These are phyloP conservation scores for Cercospora nicotianae DNA, from an alignment of 2,329 filamentous ascomycete genomes.

Conservation along the genomic window DNA sequence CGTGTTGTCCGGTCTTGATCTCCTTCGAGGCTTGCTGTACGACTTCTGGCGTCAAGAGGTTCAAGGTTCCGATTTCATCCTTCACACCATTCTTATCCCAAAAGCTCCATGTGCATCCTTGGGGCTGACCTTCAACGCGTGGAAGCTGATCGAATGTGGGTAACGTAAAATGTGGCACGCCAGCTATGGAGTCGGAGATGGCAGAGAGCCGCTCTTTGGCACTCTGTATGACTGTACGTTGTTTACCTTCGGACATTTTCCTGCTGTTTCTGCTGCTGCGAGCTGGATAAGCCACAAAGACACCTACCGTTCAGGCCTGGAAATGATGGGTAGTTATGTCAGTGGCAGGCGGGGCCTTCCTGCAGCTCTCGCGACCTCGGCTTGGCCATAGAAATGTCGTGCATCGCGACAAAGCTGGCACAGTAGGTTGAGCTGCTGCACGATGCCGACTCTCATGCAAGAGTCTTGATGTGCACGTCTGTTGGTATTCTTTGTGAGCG, in stretches of 20 bases:
- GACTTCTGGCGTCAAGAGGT: slow-evolving; percentile 58
- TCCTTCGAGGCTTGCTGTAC: slow-evolving; percentile 50
- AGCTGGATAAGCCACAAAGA: not conserved
- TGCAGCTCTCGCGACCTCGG: slow-evolving; percentile 3
- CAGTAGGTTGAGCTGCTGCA: not conserved
- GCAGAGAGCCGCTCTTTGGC: slow-evolving; percentile 30
- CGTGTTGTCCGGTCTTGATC: slow-evolving; percentile 56
- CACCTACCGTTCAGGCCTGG: not conserved
- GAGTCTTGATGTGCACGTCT: not conserved
- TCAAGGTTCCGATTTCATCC: slow-evolving; percentile 61
- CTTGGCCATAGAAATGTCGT: not conserved
- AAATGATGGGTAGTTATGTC: not conserved
- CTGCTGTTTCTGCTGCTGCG: not conserved
- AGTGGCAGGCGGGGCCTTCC: not conserved
- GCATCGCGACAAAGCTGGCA: not conserved
- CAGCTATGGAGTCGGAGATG: slow-evolving; percentile 23
- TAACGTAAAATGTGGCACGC: slow-evolving; percentile 23
- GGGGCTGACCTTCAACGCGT: slow-evolving; percentile 28
- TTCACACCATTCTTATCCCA: slow-evolving; percentile 37
- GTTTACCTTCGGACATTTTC: slow-evolving; percentile 25
- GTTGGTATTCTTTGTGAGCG: not conserved
- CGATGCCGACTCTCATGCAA: not conserved
- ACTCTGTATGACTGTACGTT: slow-evolving; percentile 25
- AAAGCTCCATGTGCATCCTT: slow-evolving; percentile 25
- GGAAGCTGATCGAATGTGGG: slow-evolving; percentile 32